Percentiles rank a stretch among this genome's conserved stretches.
Evolutionary conservation across 208 protist genomes (phyloP).

Genomic region (Zelonia costaricensis): DNA sequence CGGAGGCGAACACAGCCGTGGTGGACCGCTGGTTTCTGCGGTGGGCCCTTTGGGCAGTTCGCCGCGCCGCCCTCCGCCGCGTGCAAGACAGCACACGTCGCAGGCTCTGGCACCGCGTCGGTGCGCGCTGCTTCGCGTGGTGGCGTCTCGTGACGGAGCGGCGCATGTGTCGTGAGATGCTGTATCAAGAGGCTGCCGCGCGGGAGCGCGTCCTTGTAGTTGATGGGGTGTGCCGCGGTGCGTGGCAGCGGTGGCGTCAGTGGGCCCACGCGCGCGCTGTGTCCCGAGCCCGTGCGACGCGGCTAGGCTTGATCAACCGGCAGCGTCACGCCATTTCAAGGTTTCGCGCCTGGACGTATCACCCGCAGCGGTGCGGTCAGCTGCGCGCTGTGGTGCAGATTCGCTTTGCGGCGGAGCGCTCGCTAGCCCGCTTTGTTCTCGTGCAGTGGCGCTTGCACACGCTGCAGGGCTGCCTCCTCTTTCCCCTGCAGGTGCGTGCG

Average conservation of each 20-base stretch:
- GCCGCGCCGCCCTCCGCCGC: slow-evolving; percentile 7
- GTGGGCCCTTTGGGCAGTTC: slow-evolving; percentile 25
- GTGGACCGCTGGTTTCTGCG: slow-evolving; percentile 8
- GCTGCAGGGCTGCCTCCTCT: slow-evolving; percentile 7
- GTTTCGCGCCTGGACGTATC: slow-evolving; percentile 1
- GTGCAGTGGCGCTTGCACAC: slow-evolving; percentile 19
- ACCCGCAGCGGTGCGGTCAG: neutral
- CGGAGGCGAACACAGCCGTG: slow-evolving; percentile 9
- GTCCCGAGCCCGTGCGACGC: slow-evolving; percentile 1
- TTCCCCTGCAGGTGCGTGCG: slow-evolving; percentile 12
- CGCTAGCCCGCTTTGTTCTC: slow-evolving; percentile 18
- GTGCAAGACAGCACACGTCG: slow-evolving; percentile 4
- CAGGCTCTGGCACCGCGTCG: slow-evolving; percentile 17
- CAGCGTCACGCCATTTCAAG: slow-evolving; percentile 18
- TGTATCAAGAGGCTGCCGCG: slow-evolving; percentile 12
- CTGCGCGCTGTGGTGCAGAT: slow-evolving; percentile 10
- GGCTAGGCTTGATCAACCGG: slow-evolving; percentile 15
- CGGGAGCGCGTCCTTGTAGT: slow-evolving; percentile 11
- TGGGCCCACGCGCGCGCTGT: slow-evolving; percentile 4
- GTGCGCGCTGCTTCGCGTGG: slow-evolving; percentile 27
- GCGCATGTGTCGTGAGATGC: slow-evolving; percentile 20
- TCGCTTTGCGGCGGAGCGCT: slow-evolving; percentile 18
- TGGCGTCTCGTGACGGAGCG: slow-evolving; percentile 27
- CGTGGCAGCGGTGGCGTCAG: slow-evolving; percentile 18
- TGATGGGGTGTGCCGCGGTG: slow-evolving; percentile 4